Percentiles rank a stretch among this genome's conserved stretches.
phyloP scores from a whole-genome alignment of 805 yeast genomes.

The Hanseniaspora osmophila region DNA sequence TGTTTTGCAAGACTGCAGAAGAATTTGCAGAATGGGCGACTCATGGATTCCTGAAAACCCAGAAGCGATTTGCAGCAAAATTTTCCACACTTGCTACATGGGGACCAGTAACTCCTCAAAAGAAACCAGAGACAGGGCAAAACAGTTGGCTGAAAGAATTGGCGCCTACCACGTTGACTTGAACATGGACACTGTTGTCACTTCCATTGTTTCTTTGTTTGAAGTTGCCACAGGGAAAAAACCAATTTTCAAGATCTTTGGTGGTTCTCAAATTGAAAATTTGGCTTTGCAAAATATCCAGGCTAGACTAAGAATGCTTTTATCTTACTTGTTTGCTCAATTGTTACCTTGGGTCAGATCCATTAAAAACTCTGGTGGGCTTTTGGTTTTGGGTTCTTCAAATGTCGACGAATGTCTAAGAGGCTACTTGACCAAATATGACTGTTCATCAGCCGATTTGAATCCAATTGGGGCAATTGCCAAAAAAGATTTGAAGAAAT shows the following conservation, averaged over 20 bases:
- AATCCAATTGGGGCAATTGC: slow-evolving; percentile 99
- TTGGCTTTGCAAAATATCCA: slow-evolving; percentile 93
- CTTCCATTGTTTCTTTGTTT: slow-evolving; percentile 60
- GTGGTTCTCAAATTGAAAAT: slow-evolving; percentile 85
- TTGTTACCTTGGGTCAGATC: slow-evolving; percentile 89
- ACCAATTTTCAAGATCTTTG: slow-evolving; percentile 83
- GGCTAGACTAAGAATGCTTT: slow-evolving; percentile 89
- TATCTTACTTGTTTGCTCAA: slow-evolving; percentile 87
- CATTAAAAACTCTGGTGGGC: slow-evolving; percentile 43
- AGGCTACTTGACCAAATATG: slow-evolving; percentile 93
- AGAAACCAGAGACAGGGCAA: slow-evolving; percentile 78
- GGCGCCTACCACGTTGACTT: slow-evolving; percentile 86
- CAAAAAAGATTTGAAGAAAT: slow-evolving; percentile 77
- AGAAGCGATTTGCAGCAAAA: slow-evolving; percentile 54
- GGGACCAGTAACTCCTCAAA: slow-evolving; percentile 85
- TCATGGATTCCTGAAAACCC: slow-evolving; percentile 63
- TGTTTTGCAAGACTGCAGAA: slow-evolving; percentile 64
- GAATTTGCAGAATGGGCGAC: slow-evolving; percentile 42
- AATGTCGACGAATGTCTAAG: slow-evolving; percentile 94
- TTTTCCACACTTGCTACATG: slow-evolving; percentile 89
- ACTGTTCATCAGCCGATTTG: slow-evolving; percentile 92
- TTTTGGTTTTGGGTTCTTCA: slow-evolving; percentile 87
- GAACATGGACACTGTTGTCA: slow-evolving; percentile 78
- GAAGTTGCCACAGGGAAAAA: slow-evolving; percentile 80
- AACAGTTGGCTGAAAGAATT: slow-evolving; percentile 53